Conservation (phyloP, 306 rosid species). For the Hylodesmum podocarpum region DNA sequence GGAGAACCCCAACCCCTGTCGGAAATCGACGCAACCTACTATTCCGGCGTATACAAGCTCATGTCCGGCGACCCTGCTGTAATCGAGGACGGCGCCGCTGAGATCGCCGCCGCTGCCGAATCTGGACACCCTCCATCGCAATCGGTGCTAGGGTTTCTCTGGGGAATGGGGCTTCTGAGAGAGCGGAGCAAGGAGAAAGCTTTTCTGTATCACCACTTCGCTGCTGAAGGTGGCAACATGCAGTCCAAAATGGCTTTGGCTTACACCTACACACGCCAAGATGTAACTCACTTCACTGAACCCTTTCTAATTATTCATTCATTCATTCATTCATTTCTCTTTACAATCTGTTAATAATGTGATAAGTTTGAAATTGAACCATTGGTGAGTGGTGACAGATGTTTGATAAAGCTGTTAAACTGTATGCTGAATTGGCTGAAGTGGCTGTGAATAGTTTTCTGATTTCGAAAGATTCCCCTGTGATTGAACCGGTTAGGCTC, state of each 20-base stretch:
- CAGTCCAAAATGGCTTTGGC: constrained; percentile 98
- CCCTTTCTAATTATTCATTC: background rate
- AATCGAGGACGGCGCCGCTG: constrained; percentile 62
- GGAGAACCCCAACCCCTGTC: constrained; percentile 13
- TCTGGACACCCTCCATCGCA: constrained; percentile 63
- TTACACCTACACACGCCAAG: constrained; percentile 82
- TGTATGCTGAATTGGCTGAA: constrained; percentile 86
- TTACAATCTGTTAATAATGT: background rate
- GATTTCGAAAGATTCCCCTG: constrained; percentile 84
- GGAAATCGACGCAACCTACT: constrained; percentile 47
- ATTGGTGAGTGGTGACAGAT: constrained; percentile 47
- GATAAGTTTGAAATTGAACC: background rate
- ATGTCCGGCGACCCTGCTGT: constrained; percentile 45
- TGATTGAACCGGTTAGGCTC: constrained; percentile 84
- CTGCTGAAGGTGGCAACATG: constrained; percentile 77
- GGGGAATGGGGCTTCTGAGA: constrained; percentile 69
- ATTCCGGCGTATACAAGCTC: constrained; percentile 55
- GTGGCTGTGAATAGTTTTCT: constrained; percentile 87
- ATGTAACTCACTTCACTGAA: constrained; percentile 37
- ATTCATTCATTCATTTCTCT: background rate
- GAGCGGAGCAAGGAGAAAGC: constrained; percentile 71
- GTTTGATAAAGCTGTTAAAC: constrained; percentile 79
- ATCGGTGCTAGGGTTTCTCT: constrained; percentile 79
- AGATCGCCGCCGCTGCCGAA: constrained; percentile 55
- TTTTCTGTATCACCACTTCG: constrained; percentile 72